Conservation (phyloP, 108 stramenopile genomes). For the Discostella stelligeroides region DNA sequence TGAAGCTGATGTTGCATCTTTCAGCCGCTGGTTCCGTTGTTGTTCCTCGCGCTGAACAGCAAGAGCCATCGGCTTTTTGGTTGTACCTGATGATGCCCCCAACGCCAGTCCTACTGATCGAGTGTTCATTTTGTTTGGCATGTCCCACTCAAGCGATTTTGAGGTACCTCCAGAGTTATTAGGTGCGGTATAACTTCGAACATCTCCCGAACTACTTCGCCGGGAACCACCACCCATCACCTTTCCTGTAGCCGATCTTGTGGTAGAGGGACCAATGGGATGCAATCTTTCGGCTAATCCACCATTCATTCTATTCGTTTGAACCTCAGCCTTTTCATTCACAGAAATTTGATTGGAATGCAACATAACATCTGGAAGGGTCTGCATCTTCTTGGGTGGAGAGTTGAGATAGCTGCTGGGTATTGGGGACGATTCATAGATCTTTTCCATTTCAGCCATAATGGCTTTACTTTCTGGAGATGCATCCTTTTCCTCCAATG, state of each 20-base stretch:
- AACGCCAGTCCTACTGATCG: background rate
- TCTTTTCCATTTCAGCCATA: conserved; percentile 15
- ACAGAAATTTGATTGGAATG: conserved; percentile 1
- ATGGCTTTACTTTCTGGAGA: conserved; percentile 14
- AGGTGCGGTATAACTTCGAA: background rate
- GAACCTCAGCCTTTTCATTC: background rate
- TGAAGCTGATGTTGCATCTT: conserved; percentile 13
- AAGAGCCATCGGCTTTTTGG: conserved; percentile 19
- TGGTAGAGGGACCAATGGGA: background rate
- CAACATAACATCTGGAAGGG: conserved; percentile 3
- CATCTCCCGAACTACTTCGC: background rate
- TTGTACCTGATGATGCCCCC: background rate
- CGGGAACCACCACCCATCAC: background rate
- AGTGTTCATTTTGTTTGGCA: background rate
- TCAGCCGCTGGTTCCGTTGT: conserved; percentile 27
- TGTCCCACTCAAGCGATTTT: conserved; percentile 6
- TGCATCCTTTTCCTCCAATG: conserved; percentile 19
- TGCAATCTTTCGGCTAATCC: too few relatives aligned
- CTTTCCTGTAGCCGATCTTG: background rate
- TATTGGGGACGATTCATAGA: conserved; percentile 18
- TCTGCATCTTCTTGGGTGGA: conserved; percentile 2
- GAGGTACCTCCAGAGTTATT: background rate
- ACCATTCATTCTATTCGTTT: background rate
- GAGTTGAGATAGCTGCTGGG: conserved; percentile 14
- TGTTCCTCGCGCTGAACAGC: conserved; percentile 38